Evolutionary conservation across 768 basidiomycete species (phyloP), one percentile per base, ranked within the genome.

Genomic region (Antrodiella citrinella): DNA sequence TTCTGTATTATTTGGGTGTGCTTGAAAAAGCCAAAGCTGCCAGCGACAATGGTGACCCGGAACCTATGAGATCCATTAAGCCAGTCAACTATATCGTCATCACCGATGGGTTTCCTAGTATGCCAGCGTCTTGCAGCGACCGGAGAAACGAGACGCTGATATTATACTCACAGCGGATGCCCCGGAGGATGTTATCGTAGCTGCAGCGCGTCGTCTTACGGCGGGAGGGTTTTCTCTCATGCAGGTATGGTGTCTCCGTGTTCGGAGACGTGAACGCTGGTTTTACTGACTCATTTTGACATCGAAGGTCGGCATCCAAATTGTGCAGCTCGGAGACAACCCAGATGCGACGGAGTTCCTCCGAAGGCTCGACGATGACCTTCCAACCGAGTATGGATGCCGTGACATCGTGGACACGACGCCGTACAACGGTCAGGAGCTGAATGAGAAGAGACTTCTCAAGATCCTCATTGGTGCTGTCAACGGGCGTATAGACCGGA

Each of bases 371-470:
- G 86, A 88, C 55, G 75, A 86, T 55, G 75, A 70, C 10, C 64
- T 88, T 26, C 57, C 69, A 11, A 54, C 52, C 1, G 65, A 50
- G 4, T 64, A 76, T 56, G 60, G 64, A 20, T 67, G 80, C 15
- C 69, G 80, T 26, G 85, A 87, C 57, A 86, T 86, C 20, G 82
- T 87, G 0, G 85, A 86, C 57, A 85, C 82, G 2, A 82, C 81
- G 0, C 76, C 76, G 3, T 84, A 73, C 55, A 60, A 63, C 4
- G 72, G 67, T 10, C 64, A 71, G 4, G 48, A 67, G 23, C 54
- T 84, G 52, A 72, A 61, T 35, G 70, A 72, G 0, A 72, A 75
- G 18, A 62, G 72, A 51, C 61, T 86, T 51, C 71, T 78, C 49
- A 86, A 86, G 64, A 75, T 81, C 26, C 67, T 86, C 9, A 63